phyloP scores from a whole-genome alignment of 1,284 basidiomycete genomes.

The Leccinum colubrinum region DNA sequence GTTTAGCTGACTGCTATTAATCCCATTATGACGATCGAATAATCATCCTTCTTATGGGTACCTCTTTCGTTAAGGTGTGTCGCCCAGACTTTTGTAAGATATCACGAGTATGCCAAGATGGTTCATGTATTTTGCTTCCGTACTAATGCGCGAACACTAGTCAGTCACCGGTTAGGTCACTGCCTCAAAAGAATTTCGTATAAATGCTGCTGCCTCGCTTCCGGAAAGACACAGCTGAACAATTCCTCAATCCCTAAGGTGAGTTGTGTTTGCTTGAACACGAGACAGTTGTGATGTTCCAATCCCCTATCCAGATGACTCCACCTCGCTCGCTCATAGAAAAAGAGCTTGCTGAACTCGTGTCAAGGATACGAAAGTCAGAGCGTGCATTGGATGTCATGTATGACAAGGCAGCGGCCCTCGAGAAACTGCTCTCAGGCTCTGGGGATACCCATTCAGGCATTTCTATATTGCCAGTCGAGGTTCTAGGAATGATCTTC shows the following conservation, averaged over 20 bases:
- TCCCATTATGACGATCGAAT: neutral
- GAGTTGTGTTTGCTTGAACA: constrained; percentile 2
- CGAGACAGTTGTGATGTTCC: neutral
- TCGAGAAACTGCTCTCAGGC: constrained; percentile 13
- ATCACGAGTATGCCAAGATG: neutral
- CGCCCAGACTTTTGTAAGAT: neutral
- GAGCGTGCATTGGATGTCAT: constrained; percentile 20
- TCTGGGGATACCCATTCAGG: neutral
- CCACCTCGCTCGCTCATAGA: constrained; percentile 10
- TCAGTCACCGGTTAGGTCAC: constrained; percentile 2
- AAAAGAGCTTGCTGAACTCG: constrained; percentile 14
- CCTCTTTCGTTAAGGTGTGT: neutral
- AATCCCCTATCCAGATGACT: constrained; percentile 7
- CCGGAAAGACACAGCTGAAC: neutral
- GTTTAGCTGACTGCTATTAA: neutral
- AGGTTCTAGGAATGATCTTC: constrained; percentile 28
- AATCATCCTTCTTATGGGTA: neutral
- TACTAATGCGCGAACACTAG: neutral
- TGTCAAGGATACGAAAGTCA: constrained; percentile 24
- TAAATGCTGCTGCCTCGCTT: constrained; percentile 13
- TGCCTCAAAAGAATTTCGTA: constrained; percentile 10
- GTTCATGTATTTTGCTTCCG: constrained; percentile 8
- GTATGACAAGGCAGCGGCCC: constrained; percentile 15
- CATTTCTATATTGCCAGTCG: constrained; percentile 23
- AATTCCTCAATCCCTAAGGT: constrained; percentile 9